A percentile compares a stretch with the other conserved stretches of the same genome.
These are phyloP conservation scores for Rhodotorula sp. DNA, from an alignment of 1,284 basidiomycete genomes.

Conservation along the genomic window DNA sequence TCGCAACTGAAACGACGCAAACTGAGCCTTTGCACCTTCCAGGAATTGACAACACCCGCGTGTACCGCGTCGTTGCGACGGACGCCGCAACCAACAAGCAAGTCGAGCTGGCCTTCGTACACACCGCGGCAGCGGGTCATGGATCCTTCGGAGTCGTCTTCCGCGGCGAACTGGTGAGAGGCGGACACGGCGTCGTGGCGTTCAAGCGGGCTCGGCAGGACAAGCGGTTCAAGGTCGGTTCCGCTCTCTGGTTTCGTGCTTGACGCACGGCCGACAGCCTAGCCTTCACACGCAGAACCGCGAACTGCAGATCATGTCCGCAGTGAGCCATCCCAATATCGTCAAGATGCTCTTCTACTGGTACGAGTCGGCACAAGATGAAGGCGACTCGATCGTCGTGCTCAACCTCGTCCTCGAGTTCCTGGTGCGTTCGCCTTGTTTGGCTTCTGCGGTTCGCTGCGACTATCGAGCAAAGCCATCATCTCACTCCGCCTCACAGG, in stretches of 20 bases:
- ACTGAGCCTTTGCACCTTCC: not conserved
- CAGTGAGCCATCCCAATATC: conserved; percentile 94
- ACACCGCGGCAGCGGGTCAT: conserved; percentile 7
- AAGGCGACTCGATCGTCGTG: conserved; percentile 88
- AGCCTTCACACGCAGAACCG: conserved; percentile 68
- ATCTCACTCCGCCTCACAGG: too few relatives aligned
- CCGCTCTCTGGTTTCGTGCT: too few relatives aligned
- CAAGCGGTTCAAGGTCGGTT: conserved; percentile 94
- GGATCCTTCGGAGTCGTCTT: conserved; percentile 29
- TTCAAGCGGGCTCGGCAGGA: conserved; percentile 87
- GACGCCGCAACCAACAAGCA: conserved; percentile 4
- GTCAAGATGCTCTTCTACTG: conserved; percentile 91
- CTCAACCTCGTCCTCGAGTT: conserved; percentile 98
- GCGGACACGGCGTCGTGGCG: conserved; percentile 43
- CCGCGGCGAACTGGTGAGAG: conserved; percentile 8
- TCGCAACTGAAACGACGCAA: too few relatives aligned
- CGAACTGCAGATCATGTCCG: conserved; percentile 97
- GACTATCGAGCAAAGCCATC: too few relatives aligned
- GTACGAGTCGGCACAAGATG: conserved; percentile 58
- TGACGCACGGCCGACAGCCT: not conserved
- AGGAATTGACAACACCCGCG: not conserved
- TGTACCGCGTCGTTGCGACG: conserved; percentile 11
- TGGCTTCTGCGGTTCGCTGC: not conserved
- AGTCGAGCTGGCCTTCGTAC: conserved; percentile 6
- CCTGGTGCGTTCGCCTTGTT: conserved; percentile 53